Evolutionary conservation across 2,329 filamentous ascomycete genomes (phyloP).

Genomic region (Fusarium nanum): DNA sequence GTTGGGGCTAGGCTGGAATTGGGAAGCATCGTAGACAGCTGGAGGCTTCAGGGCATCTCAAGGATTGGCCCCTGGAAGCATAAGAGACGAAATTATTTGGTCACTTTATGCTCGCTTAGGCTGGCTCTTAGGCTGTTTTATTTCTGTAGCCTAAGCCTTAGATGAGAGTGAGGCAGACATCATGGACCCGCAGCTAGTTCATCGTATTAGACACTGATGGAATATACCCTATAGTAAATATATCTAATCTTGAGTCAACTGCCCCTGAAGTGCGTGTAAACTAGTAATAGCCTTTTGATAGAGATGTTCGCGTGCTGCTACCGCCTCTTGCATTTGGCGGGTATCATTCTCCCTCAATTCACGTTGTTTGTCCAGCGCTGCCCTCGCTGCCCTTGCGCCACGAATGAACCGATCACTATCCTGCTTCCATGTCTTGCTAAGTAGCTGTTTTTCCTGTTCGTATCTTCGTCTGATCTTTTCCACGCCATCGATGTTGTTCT

Average conservation of each 20-base stretch:
- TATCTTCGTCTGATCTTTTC: slow-evolving; percentile 40
- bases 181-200: too few species aligned
- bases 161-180: too few species aligned
- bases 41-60: too few species aligned
- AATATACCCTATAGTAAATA: not conserved
- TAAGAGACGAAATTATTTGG: too few species aligned
- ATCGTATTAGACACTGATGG: too few species aligned
- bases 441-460: slow-evolving; percentile 29
- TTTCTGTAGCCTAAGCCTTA: too few species aligned
- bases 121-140: too few species aligned
- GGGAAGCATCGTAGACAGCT: slow-evolving; percentile 16
- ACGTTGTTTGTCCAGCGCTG: slow-evolving; percentile 13
- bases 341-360: slow-evolving; percentile 10
- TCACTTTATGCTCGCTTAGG: too few species aligned
- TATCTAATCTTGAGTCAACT: not conserved
- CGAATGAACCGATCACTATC: slow-evolving; percentile 38
- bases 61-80: too few species aligned
- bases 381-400: slow-evolving; percentile 12
- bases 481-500: slow-evolving; percentile 37
- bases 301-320: slow-evolving; percentile 23
- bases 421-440: slow-evolving; percentile 31
- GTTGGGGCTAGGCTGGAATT: slow-evolving; percentile 25
- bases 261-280: slow-evolving; percentile 40
- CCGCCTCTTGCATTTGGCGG: slow-evolving; percentile 21
- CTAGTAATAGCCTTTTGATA: slow-evolving; percentile 36